phyloP scores from a whole-genome alignment of 2,329 filamentous ascomycete species.

The Sarocladium strictum region DNA sequence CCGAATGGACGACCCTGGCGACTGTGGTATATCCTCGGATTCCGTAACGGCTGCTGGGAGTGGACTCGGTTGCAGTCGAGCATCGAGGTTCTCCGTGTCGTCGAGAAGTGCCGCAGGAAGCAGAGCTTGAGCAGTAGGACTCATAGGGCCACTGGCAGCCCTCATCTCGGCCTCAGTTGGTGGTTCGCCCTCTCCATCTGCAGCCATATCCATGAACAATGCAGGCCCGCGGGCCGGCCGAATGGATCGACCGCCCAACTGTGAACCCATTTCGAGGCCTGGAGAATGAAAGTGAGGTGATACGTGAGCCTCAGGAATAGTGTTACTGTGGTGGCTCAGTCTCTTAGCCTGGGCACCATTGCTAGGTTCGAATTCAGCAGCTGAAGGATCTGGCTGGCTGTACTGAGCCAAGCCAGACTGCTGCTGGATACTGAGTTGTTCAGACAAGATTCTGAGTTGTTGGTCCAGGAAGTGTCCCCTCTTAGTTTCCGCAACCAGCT shows the following conservation, averaged over 20 bases:
- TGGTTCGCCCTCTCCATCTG: constrained; percentile 28
- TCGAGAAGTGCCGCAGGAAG: constrained; percentile 64
- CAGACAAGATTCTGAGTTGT: constrained; percentile 38
- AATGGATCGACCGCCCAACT: background rate
- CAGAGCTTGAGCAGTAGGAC: constrained; percentile 68
- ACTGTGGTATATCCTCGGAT: constrained; percentile 45
- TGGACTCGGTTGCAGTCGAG: constrained; percentile 26
- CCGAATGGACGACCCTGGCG: constrained; percentile 52
- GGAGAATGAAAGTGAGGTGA: constrained; percentile 9
- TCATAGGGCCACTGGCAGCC: constrained; percentile 62
- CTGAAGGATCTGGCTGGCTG: constrained; percentile 34
- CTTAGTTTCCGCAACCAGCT: constrained; percentile 40
- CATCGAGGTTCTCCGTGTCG: constrained; percentile 56
- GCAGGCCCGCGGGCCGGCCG: constrained; percentile 42
- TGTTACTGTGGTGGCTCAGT: constrained; percentile 42
- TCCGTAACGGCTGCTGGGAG: constrained; percentile 23
- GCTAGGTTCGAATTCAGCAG: constrained; percentile 21
- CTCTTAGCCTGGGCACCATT: constrained; percentile 28
- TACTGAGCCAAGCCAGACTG: constrained; percentile 39
- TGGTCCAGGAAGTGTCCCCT: constrained; percentile 39
- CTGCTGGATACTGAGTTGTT: constrained; percentile 40
- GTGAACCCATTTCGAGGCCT: constrained; percentile 5
- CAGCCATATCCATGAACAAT: constrained; percentile 45
- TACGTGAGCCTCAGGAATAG: constrained; percentile 30
- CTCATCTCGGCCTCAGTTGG: constrained; percentile 59